Base-by-base conservation (phyloP, 108 stramenopile genomes). In the Cyclotella kingstonii region DNA sequence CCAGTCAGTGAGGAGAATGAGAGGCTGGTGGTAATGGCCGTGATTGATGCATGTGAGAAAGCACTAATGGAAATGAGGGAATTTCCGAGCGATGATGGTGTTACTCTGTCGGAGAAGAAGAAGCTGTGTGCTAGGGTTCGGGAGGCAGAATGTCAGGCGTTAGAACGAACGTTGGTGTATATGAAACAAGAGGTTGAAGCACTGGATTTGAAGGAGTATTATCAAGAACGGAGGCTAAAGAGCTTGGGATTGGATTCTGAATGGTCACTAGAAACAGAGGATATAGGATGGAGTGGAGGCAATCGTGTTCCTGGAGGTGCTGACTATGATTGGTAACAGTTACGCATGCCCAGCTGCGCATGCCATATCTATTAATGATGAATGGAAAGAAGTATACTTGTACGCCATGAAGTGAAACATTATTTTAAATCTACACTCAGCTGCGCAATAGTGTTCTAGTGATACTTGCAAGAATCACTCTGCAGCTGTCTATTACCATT, bases 181-280 rank as follows among this genome's bases (percentile, higher is more conserved):
- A 69, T 94, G 75, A 65, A 79, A 46, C 79, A 88, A 46, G 95
- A 96, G 57, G 83, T 71, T 54, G 81, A 90, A 56, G 93, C 92
- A 18, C 69, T 96, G 60, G 94, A 94, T 64, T 58, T 84, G 62
- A 95, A 95, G 75, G 93, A 92, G 59, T 96, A 96, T 73, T 96
- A 96, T 63, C 94, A 95, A 66, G 88, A 94, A 68, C 70, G 94
- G 35, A 84, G 96, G 25, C 64, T 96, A 62, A 95, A 92, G 70
- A 89, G 86, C 35, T 68, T 96, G 50, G 90, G 91, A 10, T 72
- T 96, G 41, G 92, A 96, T 80, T 81, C 79, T 8, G 85, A 89
- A 54, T 95, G 90, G 90, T 42, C 63, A 14, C 82, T 77, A 29
- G 93, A 94, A 69, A 70, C 44, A 21, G 86, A 86, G 61, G 89